These are phyloP conservation scores for Colletotrichum salicis DNA, from an alignment of 2,329 filamentous ascomycete genomes.

Conservation along the genomic window DNA sequence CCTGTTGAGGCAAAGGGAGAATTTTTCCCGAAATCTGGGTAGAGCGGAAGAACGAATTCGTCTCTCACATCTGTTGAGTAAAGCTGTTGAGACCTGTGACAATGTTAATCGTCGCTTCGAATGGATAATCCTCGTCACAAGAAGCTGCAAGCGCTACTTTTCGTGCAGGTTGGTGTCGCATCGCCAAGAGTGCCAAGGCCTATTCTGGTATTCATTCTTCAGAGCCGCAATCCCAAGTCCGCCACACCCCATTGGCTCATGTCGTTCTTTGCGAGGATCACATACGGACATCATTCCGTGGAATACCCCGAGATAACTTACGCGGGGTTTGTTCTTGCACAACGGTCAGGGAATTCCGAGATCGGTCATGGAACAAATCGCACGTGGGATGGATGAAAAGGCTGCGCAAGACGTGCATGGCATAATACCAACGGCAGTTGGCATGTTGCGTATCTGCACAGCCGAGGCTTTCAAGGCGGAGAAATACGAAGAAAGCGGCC, in stretches of 20 bases:
- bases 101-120: neutral
- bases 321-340: neutral
- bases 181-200: neutral
- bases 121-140: neutral
- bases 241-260: neutral
- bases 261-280: neutral
- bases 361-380: neutral
- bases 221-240: neutral
- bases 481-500: neutral
- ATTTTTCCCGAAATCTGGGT: too few species aligned
- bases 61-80: neutral
- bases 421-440: neutral
- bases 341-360: neutral
- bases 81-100: neutral
- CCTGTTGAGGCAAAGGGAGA: too few species aligned
- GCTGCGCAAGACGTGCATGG: neutral
- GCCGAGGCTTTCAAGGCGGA: neutral
- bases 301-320: neutral
- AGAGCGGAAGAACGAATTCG: neutral
- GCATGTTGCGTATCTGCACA: neutral
- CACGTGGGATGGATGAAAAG: neutral
- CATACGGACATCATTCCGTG: neutral
- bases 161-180: neutral
- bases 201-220: neutral
- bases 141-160: neutral